Evolutionary conservation across 148 eudicot species (phyloP).

Genomic region (Camellia granthamiana): DNA sequence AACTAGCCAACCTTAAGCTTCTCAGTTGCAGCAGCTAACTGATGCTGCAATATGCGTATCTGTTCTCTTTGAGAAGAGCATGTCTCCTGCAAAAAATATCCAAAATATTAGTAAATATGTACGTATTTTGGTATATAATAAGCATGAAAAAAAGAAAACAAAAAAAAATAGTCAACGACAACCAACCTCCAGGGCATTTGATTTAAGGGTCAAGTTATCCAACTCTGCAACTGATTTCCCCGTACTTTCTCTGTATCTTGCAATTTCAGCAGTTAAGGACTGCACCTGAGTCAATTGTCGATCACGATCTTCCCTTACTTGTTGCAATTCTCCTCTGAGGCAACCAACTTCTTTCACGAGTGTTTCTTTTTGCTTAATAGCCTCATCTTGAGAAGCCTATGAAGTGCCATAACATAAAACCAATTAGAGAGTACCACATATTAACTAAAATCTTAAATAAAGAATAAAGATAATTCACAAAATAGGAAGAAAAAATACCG

Average conservation of each 20-base stretch:
- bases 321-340: constrained; percentile 55
- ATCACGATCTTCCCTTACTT: constrained; percentile 68
- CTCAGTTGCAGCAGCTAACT: constrained; percentile 58
- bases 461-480: neutral
- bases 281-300: constrained; percentile 40
- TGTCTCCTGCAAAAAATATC: constrained; percentile 39
- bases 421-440: neutral
- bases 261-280: constrained; percentile 39
- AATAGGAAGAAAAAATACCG: neutral
- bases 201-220: constrained; percentile 48
- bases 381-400: constrained; percentile 61
- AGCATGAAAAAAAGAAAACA: neutral
- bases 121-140: neutral
- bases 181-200: constrained; percentile 65
- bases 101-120: neutral
- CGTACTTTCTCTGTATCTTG: constrained; percentile 44
- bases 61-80: constrained; percentile 58
- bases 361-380: constrained; percentile 44
- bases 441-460: neutral
- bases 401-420: neutral
- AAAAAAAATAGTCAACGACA: neutral
- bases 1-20: constrained; percentile 49
- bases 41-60: constrained; percentile 43
- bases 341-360: constrained; percentile 42
- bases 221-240: constrained; percentile 56